Evolutionary conservation across 306 rosid species (phyloP).

Genomic region (Pachyrhizus erosus): DNA sequence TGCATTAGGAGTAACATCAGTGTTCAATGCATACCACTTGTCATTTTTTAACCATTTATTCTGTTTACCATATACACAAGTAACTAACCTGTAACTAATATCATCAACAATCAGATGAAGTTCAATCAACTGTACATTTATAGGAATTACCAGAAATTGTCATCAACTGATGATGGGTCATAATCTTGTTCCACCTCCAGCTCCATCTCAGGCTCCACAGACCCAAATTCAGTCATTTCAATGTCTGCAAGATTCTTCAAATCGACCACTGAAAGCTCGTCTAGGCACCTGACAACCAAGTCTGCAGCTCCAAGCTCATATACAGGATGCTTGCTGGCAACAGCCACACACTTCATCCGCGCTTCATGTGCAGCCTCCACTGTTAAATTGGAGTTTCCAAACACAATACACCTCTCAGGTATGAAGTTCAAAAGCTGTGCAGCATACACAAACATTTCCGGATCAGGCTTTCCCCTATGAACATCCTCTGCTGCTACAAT

Average conservation of each 20-base stretch:
- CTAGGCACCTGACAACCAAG: constrained; percentile 79
- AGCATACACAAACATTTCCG: constrained; percentile 91
- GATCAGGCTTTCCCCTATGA: constrained; percentile 95
- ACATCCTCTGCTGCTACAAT: constrained; percentile 93
- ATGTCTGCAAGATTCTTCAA: constrained; percentile 86
- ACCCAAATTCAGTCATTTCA: constrained; percentile 74
- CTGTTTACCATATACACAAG: constrained; percentile 63
- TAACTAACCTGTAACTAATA: constrained; percentile 63
- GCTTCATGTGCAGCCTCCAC: constrained; percentile 99
- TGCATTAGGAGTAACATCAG: constrained; percentile 57
- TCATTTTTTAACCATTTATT: constrained; percentile 35
- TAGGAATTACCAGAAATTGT: constrained; percentile 72
- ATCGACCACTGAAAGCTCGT: constrained; percentile 91
- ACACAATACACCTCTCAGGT: constrained; percentile 96
- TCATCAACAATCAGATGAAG: constrained; percentile 72
- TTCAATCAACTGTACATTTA: constrained; percentile 71
- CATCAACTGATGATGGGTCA: constrained; percentile 63
- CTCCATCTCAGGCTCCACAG: constrained; percentile 79
- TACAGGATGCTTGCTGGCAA: constrained; percentile 97
- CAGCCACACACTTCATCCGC: constrained; percentile 94
- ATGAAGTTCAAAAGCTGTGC: constrained; percentile 85
- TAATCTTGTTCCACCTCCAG: constrained; percentile 65
- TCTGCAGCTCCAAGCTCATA: constrained; percentile 96
- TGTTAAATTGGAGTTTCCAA: constrained; percentile 91
- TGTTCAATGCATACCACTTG: constrained; percentile 67